Conservation (phyloP, 1,284 basidiomycete species). For the Microbotryum violaceum region DNA sequence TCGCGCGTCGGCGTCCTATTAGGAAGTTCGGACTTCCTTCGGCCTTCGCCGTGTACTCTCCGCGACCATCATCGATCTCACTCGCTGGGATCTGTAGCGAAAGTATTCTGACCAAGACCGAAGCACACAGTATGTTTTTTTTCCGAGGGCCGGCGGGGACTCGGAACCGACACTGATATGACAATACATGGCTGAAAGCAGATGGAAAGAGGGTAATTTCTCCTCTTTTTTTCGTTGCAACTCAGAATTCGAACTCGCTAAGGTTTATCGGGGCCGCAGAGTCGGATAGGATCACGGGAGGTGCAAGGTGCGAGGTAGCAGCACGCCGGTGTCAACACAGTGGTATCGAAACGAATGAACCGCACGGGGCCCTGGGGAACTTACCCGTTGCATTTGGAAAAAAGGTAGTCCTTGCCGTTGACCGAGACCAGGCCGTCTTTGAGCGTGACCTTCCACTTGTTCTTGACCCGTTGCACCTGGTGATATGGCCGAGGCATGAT, state of each 20-base stretch:
- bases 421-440: constrained; percentile 98
- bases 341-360: background rate
- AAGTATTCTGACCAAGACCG: no score
- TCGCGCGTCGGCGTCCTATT: no score
- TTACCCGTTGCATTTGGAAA: constrained; percentile 72
- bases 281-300: background rate
- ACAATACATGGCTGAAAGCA: no score
- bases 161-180: no score
- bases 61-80: no score
- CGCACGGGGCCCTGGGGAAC: constrained; percentile 10
- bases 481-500: background rate
- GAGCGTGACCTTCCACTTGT: constrained; percentile 99
- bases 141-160: no score
- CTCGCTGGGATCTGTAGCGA: no score
- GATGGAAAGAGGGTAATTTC: no score
- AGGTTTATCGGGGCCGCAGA: background rate
- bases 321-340: background rate
- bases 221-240: no score
- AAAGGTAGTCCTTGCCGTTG: constrained; percentile 94
- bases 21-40: no score
- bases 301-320: background rate
- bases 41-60: no score
- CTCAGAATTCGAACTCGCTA: constrained; percentile 31
- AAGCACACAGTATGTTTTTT: no score
- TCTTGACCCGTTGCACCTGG: constrained; percentile 93